Evolutionary conservation across 2,329 filamentous ascomycete species (phyloP), one percentile per base, ranked within the genome.

Genomic region (Cladorrhinum sp.): DNA sequence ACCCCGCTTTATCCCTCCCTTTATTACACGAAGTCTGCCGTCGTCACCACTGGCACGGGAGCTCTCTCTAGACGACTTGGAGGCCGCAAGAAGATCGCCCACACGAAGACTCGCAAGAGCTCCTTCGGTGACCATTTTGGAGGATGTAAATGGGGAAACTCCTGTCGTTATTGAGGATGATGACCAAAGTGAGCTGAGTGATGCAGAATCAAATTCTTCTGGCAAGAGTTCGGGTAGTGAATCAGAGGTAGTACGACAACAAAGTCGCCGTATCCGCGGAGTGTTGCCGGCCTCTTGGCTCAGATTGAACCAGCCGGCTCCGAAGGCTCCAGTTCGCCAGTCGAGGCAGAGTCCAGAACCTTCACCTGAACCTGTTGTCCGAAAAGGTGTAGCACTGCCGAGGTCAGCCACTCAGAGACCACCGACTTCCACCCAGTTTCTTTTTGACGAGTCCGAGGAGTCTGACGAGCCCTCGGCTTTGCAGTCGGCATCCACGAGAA

Each of bases 201-300:
- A 65, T 18, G 65, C 65, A 7, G 71, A 70, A n/a, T 52, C 55
- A 38, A 27, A 24, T 3, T 49, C 59, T 20, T 62, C 58, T 1
- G 22, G 27, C 12, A 65, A 68, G 2, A 69, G 66, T n/a, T 73
- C 75, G 9, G 73, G 73, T 36, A 78, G 73, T 54, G 79, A 79
- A 2, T 73, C 74, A 1, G 77, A 82, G 23, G 68, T 74, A 12
- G 74, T 76, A 24, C 71, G 70, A 8, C 70, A 68, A 20, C 74
- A 76, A 59, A 75, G 75, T 36, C 79, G 73, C 56, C 77, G 78
- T 55, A 84, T 88, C 52, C 79, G 79, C 57, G 85, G 85, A 22
- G 85, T 88, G 7, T 77, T 88, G 50, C 86, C 86, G 41, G 86
- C 86, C n/a, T 89, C 86, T 5, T 88, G 85, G 82, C 77, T 88